Evolutionary conservation across 192 early-diverging fungal genomes (phyloP).

Genomic region (Podila epicladia): DNA sequence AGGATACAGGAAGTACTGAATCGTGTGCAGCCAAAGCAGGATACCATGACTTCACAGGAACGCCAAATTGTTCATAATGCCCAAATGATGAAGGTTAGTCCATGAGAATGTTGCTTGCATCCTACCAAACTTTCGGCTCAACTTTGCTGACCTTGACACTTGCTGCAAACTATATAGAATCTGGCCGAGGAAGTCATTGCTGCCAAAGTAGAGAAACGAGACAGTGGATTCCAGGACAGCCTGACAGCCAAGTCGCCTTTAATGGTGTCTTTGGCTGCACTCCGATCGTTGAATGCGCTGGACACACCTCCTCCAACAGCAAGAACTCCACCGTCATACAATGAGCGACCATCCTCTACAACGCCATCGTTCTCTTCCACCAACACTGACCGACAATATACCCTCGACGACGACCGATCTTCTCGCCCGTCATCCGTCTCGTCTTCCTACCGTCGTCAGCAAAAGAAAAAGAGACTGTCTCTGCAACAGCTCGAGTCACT

Average conservation of each 20-base stretch:
- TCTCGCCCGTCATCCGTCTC: conserved; percentile 26
- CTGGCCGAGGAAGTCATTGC: conserved; percentile 43
- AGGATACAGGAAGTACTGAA: conserved; percentile 50
- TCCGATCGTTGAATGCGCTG: background rate
- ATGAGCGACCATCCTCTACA: conserved; percentile 30
- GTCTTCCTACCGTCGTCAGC: conserved; percentile 21
- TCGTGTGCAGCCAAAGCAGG: conserved; percentile 42
- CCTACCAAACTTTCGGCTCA: no score
- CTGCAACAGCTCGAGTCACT: conserved; percentile 40
- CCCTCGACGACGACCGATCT: conserved; percentile 26
- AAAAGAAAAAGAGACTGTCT: conserved; percentile 22
- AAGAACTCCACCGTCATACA: conserved; percentile 13
- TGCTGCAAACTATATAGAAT: conserved; percentile 5
- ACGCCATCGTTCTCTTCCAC: conserved; percentile 12
- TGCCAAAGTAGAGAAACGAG: conserved; percentile 10
- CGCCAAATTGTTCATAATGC: conserved; percentile 36
- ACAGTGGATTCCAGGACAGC: background rate
- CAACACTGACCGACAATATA: conserved; percentile 38
- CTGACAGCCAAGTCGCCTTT: conserved; percentile 1
- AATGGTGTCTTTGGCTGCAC: conserved; percentile 2
- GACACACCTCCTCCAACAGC: conserved; percentile 29
- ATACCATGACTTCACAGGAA: conserved; percentile 46
- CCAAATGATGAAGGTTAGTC: conserved; percentile 44
- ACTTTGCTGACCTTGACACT: background rate
- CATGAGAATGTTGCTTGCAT: no score